These are phyloP conservation scores for Talaromyces ruber DNA, from an alignment of 495 filamentous ascomycete genomes.

Conservation along the genomic window DNA sequence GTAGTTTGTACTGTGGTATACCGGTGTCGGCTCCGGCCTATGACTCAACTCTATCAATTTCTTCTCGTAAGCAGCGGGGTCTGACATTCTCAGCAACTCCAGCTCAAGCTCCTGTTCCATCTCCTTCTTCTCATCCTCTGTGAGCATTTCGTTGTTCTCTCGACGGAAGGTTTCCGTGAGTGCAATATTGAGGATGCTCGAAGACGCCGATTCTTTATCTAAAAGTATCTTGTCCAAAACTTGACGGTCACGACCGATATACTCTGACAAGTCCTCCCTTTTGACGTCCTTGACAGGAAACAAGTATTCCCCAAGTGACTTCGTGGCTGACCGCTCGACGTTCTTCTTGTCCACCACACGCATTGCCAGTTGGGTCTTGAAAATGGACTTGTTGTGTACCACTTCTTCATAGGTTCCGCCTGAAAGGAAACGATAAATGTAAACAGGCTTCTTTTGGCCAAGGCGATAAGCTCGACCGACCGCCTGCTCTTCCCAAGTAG, in stretches of 20 bases:
- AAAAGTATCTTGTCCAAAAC: slow-evolving; percentile 64
- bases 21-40: neutral
- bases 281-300: slow-evolving; percentile 43
- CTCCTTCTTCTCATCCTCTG: slow-evolving; percentile 43
- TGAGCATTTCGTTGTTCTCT: slow-evolving; percentile 48
- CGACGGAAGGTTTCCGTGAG: slow-evolving; percentile 50
- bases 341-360: slow-evolving; percentile 82
- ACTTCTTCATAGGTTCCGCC: slow-evolving; percentile 74
- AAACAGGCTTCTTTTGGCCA: slow-evolving; percentile 76
- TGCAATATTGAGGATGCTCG: slow-evolving; percentile 42
- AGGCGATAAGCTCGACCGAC: slow-evolving; percentile 82
- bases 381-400: slow-evolving; percentile 61
- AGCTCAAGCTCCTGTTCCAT: slow-evolving; percentile 34
- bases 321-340: slow-evolving; percentile 46
- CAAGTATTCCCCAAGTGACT: slow-evolving; percentile 44
- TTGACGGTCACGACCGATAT: slow-evolving; percentile 51
- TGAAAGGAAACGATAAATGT: slow-evolving; percentile 74
- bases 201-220: slow-evolving; percentile 12
- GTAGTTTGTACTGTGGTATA: neutral
- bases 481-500: slow-evolving; percentile 77
- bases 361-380: slow-evolving; percentile 70
- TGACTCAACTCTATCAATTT: slow-evolving; percentile 9
- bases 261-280: slow-evolving; percentile 42
- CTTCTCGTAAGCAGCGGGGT: slow-evolving; percentile 28
- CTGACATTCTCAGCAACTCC: slow-evolving; percentile 34